These are phyloP conservation scores for Cladosporium sphaerospermum DNA, from an alignment of 2,329 filamentous ascomycete species.

Conservation along the genomic window DNA sequence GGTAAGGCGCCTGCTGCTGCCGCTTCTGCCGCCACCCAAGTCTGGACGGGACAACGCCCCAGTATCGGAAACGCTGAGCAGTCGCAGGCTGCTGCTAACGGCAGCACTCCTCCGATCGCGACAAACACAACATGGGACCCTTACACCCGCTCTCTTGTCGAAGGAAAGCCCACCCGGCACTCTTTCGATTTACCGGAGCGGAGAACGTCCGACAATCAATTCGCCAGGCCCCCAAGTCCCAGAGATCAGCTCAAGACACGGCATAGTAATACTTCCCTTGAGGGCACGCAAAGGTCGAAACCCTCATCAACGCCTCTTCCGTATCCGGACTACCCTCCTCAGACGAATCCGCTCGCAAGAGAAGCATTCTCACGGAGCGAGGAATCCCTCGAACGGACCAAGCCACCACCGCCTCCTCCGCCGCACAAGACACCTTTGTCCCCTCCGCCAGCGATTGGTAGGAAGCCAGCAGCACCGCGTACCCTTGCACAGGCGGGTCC, in stretches of 20 bases:
- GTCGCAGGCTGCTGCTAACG: not conserved
- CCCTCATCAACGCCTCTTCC: conserved; percentile 16
- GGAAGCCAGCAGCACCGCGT: conserved; percentile 9
- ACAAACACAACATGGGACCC: conserved; percentile 26
- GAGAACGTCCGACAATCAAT: conserved; percentile 20
- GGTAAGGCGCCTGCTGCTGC: conserved; percentile 48
- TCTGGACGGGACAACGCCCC: conserved; percentile 43
- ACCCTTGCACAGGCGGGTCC: conserved; percentile 18
- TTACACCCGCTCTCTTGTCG: conserved; percentile 28
- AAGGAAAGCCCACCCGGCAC: conserved; percentile 14
- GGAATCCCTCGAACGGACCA: conserved; percentile 23
- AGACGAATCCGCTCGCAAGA: conserved; percentile 19
- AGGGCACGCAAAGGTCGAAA: conserved; percentile 14
- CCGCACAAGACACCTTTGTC: conserved; percentile 18
- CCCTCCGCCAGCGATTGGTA: not conserved
- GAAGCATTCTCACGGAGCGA: conserved; percentile 23
- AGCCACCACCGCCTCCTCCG: conserved; percentile 21
- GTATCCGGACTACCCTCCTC: conserved; percentile 27
- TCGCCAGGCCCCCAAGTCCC: conserved; percentile 27
- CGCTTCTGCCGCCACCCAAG: conserved; percentile 57
- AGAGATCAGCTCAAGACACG: conserved; percentile 21
- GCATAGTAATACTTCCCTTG: conserved; percentile 16
- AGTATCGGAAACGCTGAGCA: conserved; percentile 16
- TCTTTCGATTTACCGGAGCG: conserved; percentile 11
- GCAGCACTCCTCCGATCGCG: not conserved